phyloP scores from a whole-genome alignment of 2,329 filamentous ascomycete genomes.

The Leptoxyphium fumago region DNA sequence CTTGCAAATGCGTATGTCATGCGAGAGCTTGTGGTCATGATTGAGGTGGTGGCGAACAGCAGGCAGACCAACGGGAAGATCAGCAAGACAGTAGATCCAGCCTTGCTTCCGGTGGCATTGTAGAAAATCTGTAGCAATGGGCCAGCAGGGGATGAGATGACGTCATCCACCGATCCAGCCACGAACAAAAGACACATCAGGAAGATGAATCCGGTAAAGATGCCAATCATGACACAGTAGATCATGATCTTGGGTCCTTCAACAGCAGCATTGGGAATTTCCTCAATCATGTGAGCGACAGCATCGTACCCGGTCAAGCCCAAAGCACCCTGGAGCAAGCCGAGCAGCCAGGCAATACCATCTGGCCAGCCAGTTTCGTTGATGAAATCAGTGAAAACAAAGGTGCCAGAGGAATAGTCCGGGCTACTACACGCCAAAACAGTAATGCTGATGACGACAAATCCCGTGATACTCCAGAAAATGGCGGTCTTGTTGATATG shows the following conservation, averaged over 20 bases:
- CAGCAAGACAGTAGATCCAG: conserved; percentile 48
- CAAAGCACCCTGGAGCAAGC: conserved; percentile 40
- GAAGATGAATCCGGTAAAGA: conserved; percentile 48
- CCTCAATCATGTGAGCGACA: conserved; percentile 38
- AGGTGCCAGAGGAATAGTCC: conserved; percentile 45
- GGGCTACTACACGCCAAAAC: conserved; percentile 48
- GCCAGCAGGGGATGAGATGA: conserved; percentile 41
- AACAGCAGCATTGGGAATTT: conserved; percentile 43
- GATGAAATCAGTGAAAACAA: conserved; percentile 50
- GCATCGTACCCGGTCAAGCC: conserved; percentile 30
- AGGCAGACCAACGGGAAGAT: conserved; percentile 52
- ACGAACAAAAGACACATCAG: conserved; percentile 50
- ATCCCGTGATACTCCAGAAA: conserved; percentile 51
- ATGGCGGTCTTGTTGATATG: conserved; percentile 51
- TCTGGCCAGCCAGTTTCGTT: conserved; percentile 57
- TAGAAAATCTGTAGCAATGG: conserved; percentile 49
- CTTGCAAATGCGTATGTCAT: conserved; percentile 52
- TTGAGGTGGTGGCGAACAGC: conserved; percentile 46
- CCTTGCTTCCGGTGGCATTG: conserved; percentile 46
- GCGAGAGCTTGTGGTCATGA: conserved; percentile 51
- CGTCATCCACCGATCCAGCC: conserved; percentile 38
- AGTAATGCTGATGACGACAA: conserved; percentile 51
- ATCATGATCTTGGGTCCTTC: conserved; percentile 54
- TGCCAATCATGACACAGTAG: conserved; percentile 47
- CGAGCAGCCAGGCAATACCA: conserved; percentile 45